Base-by-base conservation (phyloP, 2,329 filamentous ascomycete genomes). In the Ophiostoma piceae region DNA sequence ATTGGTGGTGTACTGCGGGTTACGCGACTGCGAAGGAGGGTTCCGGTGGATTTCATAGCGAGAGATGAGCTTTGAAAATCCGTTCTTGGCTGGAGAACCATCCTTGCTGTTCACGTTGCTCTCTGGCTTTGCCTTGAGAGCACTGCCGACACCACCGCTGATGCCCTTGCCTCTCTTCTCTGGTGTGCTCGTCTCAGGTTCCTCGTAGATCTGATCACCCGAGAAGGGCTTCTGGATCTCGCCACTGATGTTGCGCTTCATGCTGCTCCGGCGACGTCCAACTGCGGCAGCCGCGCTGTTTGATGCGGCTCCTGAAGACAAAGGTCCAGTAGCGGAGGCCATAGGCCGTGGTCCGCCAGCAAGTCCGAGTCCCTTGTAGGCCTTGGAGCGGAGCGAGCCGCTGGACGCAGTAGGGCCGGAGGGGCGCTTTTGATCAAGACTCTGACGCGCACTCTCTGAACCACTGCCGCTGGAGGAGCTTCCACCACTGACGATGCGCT, bases 161-260 rank as follows among this genome's bases (percentile, higher is more conserved):
- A 41, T 8, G 54, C 22, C 22, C 19, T 51, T 69, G 4, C 12
- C 14, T 60, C 35, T 43, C 37, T 73, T 74, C 16, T 76, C 75
- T 2, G 77, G 69, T 68, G 77, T 74, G 39, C 77, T 74, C n/a
- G 75, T 82, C 75, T 91, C 87, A 0, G 92, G 91, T 77, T 97
- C 94, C 78, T 97, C 94, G 84, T 92, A 97, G 72, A 97, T 94
- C 76, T 92, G 88, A 76, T 93, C 90, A 43, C 89, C 87, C 1
- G 89, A 90, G 77, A 92, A 93, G 1, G 88, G 85, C 69, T 83
- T 86, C 74, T 85, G 82, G 71, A 89, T 80, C 75, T 90, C 88
- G 26, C 88, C 89, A 76, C 89, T 92, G 75, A 88, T 85, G 74
- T 91, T 90, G 72, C 90, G 85, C 78, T 86, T 89, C 75, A 87